These are phyloP conservation scores for Gremmenia infestans DNA, from an alignment of 2,329 filamentous ascomycete genomes.

Conservation along the genomic window DNA sequence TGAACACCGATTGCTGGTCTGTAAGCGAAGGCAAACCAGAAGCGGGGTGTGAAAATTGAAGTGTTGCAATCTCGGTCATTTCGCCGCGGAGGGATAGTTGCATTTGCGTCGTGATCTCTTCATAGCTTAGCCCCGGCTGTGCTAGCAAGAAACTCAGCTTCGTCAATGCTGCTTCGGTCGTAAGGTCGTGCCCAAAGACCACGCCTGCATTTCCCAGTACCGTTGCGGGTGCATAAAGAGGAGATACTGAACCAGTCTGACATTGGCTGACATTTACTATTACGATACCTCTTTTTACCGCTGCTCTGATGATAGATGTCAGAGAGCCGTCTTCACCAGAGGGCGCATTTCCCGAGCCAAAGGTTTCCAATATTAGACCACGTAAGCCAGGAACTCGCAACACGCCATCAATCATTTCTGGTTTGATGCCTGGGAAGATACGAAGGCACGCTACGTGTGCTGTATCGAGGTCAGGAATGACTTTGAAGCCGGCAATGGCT, in stretches of 20 bases:
- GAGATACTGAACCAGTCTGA: slow-evolving; percentile 48
- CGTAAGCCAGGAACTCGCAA: slow-evolving; percentile 56
- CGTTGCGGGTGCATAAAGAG: slow-evolving; percentile 54
- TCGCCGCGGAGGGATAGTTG: slow-evolving; percentile 59
- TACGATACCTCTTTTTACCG: slow-evolving; percentile 61
- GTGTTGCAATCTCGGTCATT: slow-evolving; percentile 44
- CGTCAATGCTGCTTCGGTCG: slow-evolving; percentile 47
- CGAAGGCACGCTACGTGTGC: slow-evolving; percentile 65
- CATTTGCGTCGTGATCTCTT: slow-evolving; percentile 59
- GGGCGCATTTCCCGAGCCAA: slow-evolving; percentile 67
- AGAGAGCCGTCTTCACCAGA: slow-evolving; percentile 54
- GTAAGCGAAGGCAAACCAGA: slow-evolving; percentile 25
- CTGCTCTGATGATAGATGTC: slow-evolving; percentile 57
- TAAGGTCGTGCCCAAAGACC: slow-evolving; percentile 64
- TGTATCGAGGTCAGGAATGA: slow-evolving; percentile 58
- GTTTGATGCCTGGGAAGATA: slow-evolving; percentile 68
- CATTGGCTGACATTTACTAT: slow-evolving; percentile 70
- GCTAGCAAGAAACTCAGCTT: slow-evolving; percentile 47
- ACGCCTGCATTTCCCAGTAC: slow-evolving; percentile 62
- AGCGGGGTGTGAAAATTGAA: slow-evolving; percentile 54
- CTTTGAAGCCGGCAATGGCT: slow-evolving; percentile 52
- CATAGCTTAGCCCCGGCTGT: slow-evolving; percentile 49
- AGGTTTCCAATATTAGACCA: slow-evolving; percentile 66
- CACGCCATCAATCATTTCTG: slow-evolving; percentile 65
- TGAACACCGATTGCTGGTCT: slow-evolving; percentile 51